phyloP scores from a whole-genome alignment of 345 rosid species.

The Hypericum androsaemum region DNA sequence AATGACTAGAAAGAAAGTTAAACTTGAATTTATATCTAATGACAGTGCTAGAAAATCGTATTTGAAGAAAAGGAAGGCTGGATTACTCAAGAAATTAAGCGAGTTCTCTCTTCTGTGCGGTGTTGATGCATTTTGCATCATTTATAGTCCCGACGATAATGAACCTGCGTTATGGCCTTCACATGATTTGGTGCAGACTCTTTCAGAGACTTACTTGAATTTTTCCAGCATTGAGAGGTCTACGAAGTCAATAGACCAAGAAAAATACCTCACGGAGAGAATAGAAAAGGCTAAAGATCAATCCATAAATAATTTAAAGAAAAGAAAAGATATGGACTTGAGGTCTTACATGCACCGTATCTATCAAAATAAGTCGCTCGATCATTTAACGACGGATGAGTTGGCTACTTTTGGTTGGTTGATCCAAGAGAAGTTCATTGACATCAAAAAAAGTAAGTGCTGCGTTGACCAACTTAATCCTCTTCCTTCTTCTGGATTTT shows the following conservation, averaged over 20 bases:
- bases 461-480: conserved; percentile 14
- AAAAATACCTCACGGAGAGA: conserved; percentile 19
- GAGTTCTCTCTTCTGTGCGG: conserved; percentile 36
- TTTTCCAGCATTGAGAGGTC: conserved; percentile 19
- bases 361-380: conserved; percentile 2
- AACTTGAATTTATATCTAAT: conserved; percentile 29
- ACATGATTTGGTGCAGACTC: neutral
- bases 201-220: conserved; percentile 12
- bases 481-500: neutral
- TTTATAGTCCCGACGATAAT: no score
- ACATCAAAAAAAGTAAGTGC: conserved; percentile 6
- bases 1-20: conserved; percentile 48
- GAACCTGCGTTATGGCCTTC: conserved; percentile 39
- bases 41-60: conserved; percentile 32
- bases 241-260: conserved; percentile 28
- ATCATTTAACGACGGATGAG: conserved; percentile 9
- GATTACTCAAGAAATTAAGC: conserved; percentile 36
- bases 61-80: conserved; percentile 34
- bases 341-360: conserved; percentile 14
- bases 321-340: conserved; percentile 16
- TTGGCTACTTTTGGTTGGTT: conserved; percentile 14
- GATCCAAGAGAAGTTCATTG: conserved; percentile 17
- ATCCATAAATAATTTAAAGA: conserved; percentile 7
- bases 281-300: conserved; percentile 17
- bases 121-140: conserved; percentile 20